These are phyloP conservation scores for Phytophthora nicotianae DNA, from an alignment of 352 stramenopile species.

Conservation along the genomic window DNA sequence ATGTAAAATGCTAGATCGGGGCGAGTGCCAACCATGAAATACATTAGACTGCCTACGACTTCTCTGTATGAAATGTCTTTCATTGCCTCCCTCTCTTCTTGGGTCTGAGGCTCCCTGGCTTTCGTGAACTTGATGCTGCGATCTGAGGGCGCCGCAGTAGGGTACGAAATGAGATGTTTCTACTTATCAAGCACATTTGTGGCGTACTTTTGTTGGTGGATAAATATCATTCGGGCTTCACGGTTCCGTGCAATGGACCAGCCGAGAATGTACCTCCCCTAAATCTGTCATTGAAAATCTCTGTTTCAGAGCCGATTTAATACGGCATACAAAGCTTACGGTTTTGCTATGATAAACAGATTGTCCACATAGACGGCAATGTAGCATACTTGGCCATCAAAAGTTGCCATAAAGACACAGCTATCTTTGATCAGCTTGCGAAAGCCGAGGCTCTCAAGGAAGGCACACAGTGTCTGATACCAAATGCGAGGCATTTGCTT, in stretches of 20 bases:
- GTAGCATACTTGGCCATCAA: not conserved
- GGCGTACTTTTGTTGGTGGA: not conserved
- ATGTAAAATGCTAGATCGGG: not conserved
- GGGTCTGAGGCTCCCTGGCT: not conserved
- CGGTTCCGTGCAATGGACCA: not conserved
- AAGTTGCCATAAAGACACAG: not conserved
- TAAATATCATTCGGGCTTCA: not conserved
- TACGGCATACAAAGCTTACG: not conserved
- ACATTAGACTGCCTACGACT: not conserved
- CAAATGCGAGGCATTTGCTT: not conserved
- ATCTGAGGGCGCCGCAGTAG: not conserved
- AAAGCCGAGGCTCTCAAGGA: not conserved
- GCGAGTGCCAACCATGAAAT: constrained; percentile 4
- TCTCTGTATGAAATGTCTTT: not conserved
- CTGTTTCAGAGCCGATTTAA: constrained; percentile 8
- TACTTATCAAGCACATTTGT: not conserved
- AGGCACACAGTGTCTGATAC: not conserved
- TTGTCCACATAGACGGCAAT: constrained; percentile 3
- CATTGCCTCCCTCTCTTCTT: constrained; percentile 4
- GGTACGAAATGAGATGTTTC: not conserved
- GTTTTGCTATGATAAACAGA: constrained; percentile 7
- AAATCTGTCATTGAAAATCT: not conserved
- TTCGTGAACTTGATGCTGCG: not conserved
- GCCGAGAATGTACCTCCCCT: constrained; percentile 1
- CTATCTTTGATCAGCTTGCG: not conserved